Conservation (phyloP, 1,284 basidiomycete species). For the Ceratobasidium sp. region DNA sequence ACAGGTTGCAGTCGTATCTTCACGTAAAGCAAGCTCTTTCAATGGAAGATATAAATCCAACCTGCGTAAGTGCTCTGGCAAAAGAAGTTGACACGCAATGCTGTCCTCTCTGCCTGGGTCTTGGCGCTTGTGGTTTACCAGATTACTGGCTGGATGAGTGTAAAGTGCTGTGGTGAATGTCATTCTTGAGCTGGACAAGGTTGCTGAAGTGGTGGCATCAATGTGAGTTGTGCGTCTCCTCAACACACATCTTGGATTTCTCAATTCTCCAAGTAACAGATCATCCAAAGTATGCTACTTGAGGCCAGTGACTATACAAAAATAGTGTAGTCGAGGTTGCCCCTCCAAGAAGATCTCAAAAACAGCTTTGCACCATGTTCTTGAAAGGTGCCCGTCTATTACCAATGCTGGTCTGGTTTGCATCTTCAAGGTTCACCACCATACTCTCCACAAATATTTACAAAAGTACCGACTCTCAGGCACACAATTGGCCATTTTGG, state of each 20-base stretch:
- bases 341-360: neutral
- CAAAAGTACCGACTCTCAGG: neutral
- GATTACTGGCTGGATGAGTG: neutral
- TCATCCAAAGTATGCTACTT: neutral
- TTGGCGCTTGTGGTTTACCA: neutral
- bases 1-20: neutral
- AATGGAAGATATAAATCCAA: neutral
- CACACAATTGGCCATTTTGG: slow-evolving; percentile 1
- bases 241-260: neutral
- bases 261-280: neutral
- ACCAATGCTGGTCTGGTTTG: neutral
- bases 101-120: neutral
- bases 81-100: neutral
- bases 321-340: neutral
- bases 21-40: neutral
- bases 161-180: neutral
- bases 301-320: neutral
- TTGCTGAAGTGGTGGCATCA: neutral
- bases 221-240: neutral
- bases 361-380: neutral
- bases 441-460: neutral
- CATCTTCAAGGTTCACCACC: neutral
- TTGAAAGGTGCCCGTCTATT: neutral
- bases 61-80: neutral
- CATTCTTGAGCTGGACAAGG: neutral